Evolutionary conservation across 306 rosid species (phyloP), one percentile per base, ranked within the genome.

Genomic region (Cucurbita maxima): DNA sequence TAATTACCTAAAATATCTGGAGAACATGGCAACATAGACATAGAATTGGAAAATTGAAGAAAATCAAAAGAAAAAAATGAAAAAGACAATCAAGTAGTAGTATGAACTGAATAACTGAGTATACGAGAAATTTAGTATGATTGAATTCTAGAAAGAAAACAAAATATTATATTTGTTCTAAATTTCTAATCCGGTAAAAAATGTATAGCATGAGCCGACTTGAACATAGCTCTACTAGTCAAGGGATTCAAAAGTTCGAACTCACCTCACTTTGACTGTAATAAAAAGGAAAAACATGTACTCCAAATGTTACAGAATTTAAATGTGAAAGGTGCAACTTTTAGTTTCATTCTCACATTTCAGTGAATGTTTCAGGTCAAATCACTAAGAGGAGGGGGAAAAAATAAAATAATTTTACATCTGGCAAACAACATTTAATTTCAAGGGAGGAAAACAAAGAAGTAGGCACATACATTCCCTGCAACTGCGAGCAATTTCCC

Each of bases 401-500:
- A 63, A 41, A 36, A 38, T 37, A 69, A 25, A 44, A 19, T 1
- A 66, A 10, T 6, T 45, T 11, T 22, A 68, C 71, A 66, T 10
- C 30, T 44, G 72, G 18, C 0, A 6, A 20, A 47, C 19, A 30
- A 69, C 56, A 47, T 69, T 48, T 47, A 69, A 69, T 25, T 48
- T 69, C 73, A 13, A 48, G 19, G 41, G 57, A 12, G 57, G 22
- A 25, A 25, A 13, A 69, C 43, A 69, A 48, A 68, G 73, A 68
- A 47, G 25, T 22, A 69, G 73, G 8, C 38, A 82, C 97, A 79
- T 84, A 95, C 99, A 95, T 79, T 84, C 78, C 83, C 81, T 85
- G 82, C 88, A 91, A 79, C 62, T 78, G 82, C 6, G 92, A 86
- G 87, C 99, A 95, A 67, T 95, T 95, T 79, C 93, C 99, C 90